phyloP scores from a whole-genome alignment of 345 rosid species.

The Populus ilicifolia region DNA sequence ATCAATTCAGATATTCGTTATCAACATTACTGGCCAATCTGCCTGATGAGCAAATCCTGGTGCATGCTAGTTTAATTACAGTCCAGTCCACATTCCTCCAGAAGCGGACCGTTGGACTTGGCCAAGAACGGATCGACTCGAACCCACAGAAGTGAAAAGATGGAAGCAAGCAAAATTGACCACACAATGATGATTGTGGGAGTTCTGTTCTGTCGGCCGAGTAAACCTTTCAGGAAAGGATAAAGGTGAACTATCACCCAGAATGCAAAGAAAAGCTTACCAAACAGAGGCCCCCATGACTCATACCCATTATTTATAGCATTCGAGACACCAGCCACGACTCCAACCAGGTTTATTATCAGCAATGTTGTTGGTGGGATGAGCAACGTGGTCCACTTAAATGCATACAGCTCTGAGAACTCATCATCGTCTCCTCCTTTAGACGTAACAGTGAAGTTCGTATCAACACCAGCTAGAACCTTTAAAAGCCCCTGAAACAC shows the following conservation, averaged over 20 bases:
- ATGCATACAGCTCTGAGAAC: neutral
- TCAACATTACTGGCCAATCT: neutral
- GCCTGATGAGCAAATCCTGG: neutral
- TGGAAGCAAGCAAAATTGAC: neutral
- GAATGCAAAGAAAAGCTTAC: neutral
- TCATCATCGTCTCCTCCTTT: neutral
- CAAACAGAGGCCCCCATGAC: neutral
- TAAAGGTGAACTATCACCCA: neutral
- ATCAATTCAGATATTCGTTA: neutral
- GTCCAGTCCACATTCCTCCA: neutral
- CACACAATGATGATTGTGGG: neutral
- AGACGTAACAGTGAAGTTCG: neutral
- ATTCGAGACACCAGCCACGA: neutral
- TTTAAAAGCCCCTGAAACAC: neutral
- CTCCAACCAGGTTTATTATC: neutral
- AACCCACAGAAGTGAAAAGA: neutral
- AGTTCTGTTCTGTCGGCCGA: neutral
- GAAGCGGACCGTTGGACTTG: neutral
- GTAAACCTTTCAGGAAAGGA: neutral
- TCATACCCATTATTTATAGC: neutral
- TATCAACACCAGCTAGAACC: neutral
- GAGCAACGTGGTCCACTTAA: neutral
- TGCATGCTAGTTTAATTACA: neutral
- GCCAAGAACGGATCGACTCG: neutral
- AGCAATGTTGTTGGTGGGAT: neutral